Evolutionary conservation across 192 early-diverging fungal genomes (phyloP).

Genomic region (Backusella psychrophila): DNA sequence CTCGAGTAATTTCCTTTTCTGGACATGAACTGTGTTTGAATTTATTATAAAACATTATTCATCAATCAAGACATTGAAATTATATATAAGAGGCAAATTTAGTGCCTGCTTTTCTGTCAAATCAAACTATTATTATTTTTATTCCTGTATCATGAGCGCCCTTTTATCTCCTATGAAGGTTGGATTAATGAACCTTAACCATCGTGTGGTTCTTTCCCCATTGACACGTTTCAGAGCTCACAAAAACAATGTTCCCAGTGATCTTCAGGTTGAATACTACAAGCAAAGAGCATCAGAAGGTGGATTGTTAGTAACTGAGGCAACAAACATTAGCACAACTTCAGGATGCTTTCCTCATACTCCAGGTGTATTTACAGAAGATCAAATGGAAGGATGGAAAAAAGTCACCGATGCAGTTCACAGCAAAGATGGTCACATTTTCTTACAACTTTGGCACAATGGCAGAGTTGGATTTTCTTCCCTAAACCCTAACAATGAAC

Average conservation of each 20-base stretch:
- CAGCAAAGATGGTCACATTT: slow-evolving; percentile 53
- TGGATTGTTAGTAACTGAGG: slow-evolving; percentile 28
- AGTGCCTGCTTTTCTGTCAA: background rate
- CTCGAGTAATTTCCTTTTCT: too few species aligned
- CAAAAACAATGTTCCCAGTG: slow-evolving; percentile 12
- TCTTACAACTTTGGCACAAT: slow-evolving; percentile 50
- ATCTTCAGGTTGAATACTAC: slow-evolving; percentile 18
- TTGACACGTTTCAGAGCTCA: slow-evolving; percentile 16
- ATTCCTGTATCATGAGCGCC: background rate
- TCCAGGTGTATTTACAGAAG: slow-evolving; percentile 36
- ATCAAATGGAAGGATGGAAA: slow-evolving; percentile 50
- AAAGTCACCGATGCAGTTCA: slow-evolving; percentile 55
- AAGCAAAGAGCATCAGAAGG: slow-evolving; percentile 19
- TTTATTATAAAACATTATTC: background rate
- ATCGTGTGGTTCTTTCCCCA: slow-evolving; percentile 26
- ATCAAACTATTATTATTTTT: background rate
- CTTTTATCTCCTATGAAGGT: slow-evolving; percentile 21
- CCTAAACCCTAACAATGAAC: slow-evolving; percentile 9
- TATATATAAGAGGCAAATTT: background rate
- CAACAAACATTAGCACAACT: slow-evolving; percentile 14
- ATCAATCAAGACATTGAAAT: background rate
- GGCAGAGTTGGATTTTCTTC: slow-evolving; percentile 11
- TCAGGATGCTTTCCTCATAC: slow-evolving; percentile 18
- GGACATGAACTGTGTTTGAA: background rate
- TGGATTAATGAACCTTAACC: slow-evolving; percentile 7